These are phyloP conservation scores for Xeromyces bisporus DNA, from an alignment of 495 filamentous ascomycete species.

Conservation along the genomic window DNA sequence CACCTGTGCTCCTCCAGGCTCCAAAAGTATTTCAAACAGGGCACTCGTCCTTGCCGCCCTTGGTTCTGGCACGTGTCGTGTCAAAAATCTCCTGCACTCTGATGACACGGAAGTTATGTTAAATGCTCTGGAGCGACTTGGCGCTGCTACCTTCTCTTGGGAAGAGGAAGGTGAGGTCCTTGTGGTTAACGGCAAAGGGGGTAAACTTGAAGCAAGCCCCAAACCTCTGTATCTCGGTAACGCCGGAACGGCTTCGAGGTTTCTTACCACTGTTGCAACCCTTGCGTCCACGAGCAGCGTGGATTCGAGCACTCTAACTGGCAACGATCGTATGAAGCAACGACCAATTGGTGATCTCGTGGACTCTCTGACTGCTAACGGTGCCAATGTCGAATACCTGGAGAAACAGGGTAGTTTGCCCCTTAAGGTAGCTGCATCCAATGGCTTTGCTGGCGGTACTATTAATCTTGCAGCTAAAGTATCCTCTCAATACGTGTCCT, in stretches of 20 bases:
- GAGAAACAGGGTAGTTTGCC: conserved; percentile 67
- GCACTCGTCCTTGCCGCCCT: conserved; percentile 86
- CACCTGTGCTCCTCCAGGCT: conserved; percentile 76
- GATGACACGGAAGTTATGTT: conserved; percentile 97
- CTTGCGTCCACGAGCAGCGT: conserved; percentile 51
- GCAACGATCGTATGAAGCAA: conserved; percentile 92
- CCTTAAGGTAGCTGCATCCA: conserved; percentile 61
- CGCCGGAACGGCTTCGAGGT: conserved; percentile 88
- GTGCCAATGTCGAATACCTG: conserved; percentile 65
- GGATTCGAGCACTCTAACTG: conserved; percentile 65
- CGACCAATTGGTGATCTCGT: conserved; percentile 90
- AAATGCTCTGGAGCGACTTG: conserved; percentile 62
- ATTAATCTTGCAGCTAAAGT: conserved; percentile 89
- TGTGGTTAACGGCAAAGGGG: conserved; percentile 79
- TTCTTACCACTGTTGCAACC: conserved; percentile 83
- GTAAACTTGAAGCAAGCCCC: conserved; percentile 57
- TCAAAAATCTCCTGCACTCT: conserved; percentile 85
- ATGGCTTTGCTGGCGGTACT: conserved; percentile 75
- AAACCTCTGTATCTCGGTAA: conserved; percentile 85
- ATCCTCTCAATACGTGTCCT: conserved; percentile 95
- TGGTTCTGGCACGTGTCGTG: conserved; percentile 67
- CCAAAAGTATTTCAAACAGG: conserved; percentile 95
- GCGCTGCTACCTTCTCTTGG: conserved; percentile 87
- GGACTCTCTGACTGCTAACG: conserved; percentile 72
- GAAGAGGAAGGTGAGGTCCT: conserved; percentile 83